These are phyloP conservation scores for Aureobasidium sp. DNA, from an alignment of 2,329 filamentous ascomycete species.

Conservation along the genomic window DNA sequence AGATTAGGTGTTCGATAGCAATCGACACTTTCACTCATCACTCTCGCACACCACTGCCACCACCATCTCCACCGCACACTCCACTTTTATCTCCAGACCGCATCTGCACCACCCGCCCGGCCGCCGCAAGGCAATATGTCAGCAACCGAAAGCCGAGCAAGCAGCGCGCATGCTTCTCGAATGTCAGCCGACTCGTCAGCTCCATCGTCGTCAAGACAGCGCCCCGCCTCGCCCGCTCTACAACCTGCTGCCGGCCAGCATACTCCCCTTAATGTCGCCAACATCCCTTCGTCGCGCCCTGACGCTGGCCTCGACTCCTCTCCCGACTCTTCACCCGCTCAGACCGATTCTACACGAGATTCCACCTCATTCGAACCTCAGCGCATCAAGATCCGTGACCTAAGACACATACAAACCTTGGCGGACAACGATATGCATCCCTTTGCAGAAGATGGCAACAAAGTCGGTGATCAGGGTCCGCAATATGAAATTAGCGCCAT, in stretches of 20 bases:
- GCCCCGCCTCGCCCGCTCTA: not conserved
- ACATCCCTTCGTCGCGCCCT: not conserved
- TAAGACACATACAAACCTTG: conserved; percentile 85
- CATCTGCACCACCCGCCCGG: not conserved
- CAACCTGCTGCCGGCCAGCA: conserved; percentile 7
- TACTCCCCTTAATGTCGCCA: not conserved
- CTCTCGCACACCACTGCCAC: conserved; percentile 20
- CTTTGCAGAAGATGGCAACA: conserved; percentile 38
- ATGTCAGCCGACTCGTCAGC: not conserved
- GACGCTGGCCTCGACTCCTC: conserved; percentile 29
- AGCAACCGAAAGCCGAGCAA: conserved; percentile 10
- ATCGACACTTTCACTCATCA: conserved; percentile 67
- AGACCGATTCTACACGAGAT: conserved; percentile 19
- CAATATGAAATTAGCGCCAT: conserved; percentile 95
- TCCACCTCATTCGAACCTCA: conserved; percentile 36
- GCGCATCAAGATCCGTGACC: conserved; percentile 71
- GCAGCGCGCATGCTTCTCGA: conserved; percentile 8
- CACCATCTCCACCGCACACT: conserved; percentile 7
- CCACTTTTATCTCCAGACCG: not conserved
- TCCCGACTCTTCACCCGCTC: conserved; percentile 27
- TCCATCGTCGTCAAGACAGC: not conserved
- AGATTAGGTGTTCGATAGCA: conserved; percentile 53
- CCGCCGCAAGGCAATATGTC: conserved; percentile 13
- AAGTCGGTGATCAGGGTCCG: conserved; percentile 38
- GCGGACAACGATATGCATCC: conserved; percentile 66